Base-by-base conservation (phyloP, 257 asterid species). In the Salvia splendens region DNA sequence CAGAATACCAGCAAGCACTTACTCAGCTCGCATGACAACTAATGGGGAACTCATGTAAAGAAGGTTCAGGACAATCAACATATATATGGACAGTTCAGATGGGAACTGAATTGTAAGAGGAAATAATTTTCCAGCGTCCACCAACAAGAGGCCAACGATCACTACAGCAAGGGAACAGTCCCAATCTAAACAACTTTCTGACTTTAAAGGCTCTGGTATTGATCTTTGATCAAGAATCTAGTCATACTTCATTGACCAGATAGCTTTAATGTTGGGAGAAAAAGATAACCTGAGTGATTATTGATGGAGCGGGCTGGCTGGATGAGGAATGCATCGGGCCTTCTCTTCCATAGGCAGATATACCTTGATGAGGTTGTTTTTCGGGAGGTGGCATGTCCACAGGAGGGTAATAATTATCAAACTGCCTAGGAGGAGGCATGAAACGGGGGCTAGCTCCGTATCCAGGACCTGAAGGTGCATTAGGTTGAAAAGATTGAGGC, bases 261-360 rank as follows among this genome's bases (percentile, higher is more conserved):
- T 6, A 63, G 2, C 57, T 45, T 47, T 64, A 54, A n/a, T 57
- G 10, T 8, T 40, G 45, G 45, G n/a, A 30, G 54, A 61, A 43
- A 32, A 62, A 46, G 59, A 46, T 41, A 66, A 91, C 97, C 97
- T 88, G 97, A 78, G 97, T 88, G 76, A 88, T 76, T 52, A 85
- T 70, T 36, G 96, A 87, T 50, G 84, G 81, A n/a, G 84, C 85
- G 12, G 95, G 75, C 71, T 84, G 95, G 76, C 80, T 78, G 57
- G 93, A 70, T 50, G 97, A 78, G 59, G 88, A 81, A 70, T 79
- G 97, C 65, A 78, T 73, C 16, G 84, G 80, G 51, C 91, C 81
- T 49, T 91, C 97, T 73, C 96, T 91, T 66, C 95, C 95, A 57
- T 91, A 88, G 52, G 87, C 82, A 65, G 97, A 86, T 77, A 91